Base-by-base conservation (phyloP, 306 rosid genomes). In the Prunus davidiana region DNA sequence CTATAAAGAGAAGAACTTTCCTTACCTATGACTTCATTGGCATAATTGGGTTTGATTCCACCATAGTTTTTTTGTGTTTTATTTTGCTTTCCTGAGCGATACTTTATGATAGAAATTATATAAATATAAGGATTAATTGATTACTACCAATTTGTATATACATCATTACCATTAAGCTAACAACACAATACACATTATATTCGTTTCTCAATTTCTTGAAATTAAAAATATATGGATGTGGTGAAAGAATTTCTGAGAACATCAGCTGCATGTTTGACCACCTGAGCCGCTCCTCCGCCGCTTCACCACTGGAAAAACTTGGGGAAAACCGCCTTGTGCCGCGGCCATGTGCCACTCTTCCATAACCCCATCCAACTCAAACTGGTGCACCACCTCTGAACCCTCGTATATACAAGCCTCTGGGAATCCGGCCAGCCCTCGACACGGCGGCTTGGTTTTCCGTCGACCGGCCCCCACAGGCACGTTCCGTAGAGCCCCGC, bases 401-500 rank as follows among this genome's bases (percentile, higher is more conserved):
- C 81, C 77, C 63, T 88, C 89, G 34, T 77, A 85, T 12, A 82
- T 3, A 65, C 82, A 81, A 80, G 69, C 85, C 12, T 82, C 96
- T 11, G 87, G 71, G 8, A 81, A 85, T 19, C 80, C 85, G 18
- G 50, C 76, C 12, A 58, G 34, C 7, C 64, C 92, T 2, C 43
- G 87, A 24, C 84, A 66, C 0, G 88, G 86, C 0, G 87, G 86
- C 85, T 93, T 93, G 43, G 81, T 64, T 86, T 89, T 93, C 2
- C 98, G 83, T 3, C 97, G 81, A 1, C 97, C 98, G 1, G 98
- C 96, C 0, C 98, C 98, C 0, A 91, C 74, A 0, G 97, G 96
- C 0, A 93, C 96, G 77, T 93, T 91, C 3, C 98, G 80, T 64
- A 93, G 98, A 51, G 97, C 97, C 43, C 98, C 98, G 1, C 98